phyloP scores from a whole-genome alignment of 139 green algal species.

The Chlorella sorokiniana region DNA sequence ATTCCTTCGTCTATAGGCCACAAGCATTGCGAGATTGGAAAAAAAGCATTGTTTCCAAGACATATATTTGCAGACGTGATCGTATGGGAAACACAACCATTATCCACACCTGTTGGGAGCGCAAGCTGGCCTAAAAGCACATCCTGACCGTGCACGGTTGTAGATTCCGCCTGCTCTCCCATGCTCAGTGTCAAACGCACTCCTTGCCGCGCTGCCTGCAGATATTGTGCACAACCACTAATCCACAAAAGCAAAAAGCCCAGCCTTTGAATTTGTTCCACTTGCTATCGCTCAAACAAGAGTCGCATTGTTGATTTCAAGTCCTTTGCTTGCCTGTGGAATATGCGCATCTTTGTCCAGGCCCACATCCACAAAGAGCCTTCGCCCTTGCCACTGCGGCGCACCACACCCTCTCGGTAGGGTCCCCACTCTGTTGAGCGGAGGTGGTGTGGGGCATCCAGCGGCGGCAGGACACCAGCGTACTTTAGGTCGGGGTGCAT shows the following conservation, averaged over 20 bases:
- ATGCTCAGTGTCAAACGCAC: conserved; percentile 69
- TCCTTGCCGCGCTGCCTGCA: conserved; percentile 34
- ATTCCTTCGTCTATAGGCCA: no score
- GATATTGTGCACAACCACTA: no score
- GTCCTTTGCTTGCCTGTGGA: conserved; percentile 13
- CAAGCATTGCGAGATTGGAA: no score
- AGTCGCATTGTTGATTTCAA: no score
- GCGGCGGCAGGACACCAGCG: conserved; percentile 72
- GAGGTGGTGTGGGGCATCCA: conserved; percentile 89
- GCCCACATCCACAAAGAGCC: conserved; percentile 78
- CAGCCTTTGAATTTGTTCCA: no score
- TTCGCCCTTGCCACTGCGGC: conserved; percentile 34
- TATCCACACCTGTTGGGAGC: conserved; percentile 17
- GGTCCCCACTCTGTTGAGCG: conserved; percentile 78
- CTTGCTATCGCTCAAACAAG: no score
- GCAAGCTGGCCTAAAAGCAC: conserved; percentile 62
- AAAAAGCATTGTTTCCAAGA: no score
- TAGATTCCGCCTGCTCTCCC: conserved; percentile 47
- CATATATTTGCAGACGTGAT: no score
- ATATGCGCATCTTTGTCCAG: conserved; percentile 62
- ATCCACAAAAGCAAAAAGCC: no score
- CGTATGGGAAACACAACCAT: no score
- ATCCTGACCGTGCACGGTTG: conserved; percentile 48
- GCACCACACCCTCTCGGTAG: conserved; percentile 85
- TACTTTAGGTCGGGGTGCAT: conserved; percentile 70